A percentile compares a stretch with the other conserved stretches of the same genome.
Conservation (phyloP, 768 basidiomycete genomes). For the Kwoniella heveanensis region DNA sequence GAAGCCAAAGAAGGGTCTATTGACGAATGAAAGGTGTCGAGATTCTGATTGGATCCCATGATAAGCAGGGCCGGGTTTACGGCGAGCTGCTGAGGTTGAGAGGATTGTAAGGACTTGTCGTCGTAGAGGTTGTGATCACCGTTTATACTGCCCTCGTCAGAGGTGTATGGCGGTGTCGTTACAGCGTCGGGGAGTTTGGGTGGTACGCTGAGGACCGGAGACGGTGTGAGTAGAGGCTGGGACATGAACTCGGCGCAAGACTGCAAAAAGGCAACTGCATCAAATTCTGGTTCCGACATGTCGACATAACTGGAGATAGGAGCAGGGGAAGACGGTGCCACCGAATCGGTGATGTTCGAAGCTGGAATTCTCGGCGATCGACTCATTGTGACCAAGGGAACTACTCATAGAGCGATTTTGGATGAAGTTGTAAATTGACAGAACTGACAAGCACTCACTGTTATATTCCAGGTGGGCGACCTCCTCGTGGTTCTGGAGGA, state of each 20-base stretch:
- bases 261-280: slow-evolving; percentile 15
- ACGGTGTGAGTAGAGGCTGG: slow-evolving; percentile 22
- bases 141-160: slow-evolving; percentile 16
- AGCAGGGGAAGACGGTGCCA: slow-evolving; percentile 2
- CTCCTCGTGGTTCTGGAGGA: slow-evolving; percentile 1
- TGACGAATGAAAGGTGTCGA: slow-evolving; percentile 1
- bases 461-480: neutral
- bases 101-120: neutral
- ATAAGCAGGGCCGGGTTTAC: neutral
- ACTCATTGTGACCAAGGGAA: neutral
- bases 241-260: slow-evolving; percentile 25
- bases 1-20: slow-evolving; percentile 1
- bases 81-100: neutral
- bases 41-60: slow-evolving; percentile 2
- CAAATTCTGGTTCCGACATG: slow-evolving; percentile 16
- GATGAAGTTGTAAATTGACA: neutral
- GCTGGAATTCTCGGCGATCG: neutral
- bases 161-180: slow-evolving; percentile 22
- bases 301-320: neutral
- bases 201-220: slow-evolving; percentile 16
- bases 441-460: neutral
- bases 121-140: slow-evolving; percentile 7
- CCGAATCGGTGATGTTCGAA: neutral
- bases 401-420: neutral
- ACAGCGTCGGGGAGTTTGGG: slow-evolving; percentile 13